Evolutionary conservation across 2,329 filamentous ascomycete species (phyloP).

Genomic region (Aspergillus unguis): DNA sequence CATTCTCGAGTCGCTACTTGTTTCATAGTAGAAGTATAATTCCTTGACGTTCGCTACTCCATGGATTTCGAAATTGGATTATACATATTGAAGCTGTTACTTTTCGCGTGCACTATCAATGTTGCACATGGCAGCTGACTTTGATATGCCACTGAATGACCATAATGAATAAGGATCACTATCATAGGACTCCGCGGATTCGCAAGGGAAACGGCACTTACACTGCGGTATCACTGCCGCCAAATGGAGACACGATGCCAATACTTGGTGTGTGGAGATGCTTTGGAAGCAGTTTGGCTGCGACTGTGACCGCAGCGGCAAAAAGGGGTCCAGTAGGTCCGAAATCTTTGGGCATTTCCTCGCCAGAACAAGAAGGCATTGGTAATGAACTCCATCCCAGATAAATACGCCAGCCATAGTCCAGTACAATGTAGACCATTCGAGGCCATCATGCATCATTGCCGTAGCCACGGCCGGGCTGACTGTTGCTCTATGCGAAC

Average conservation of each 20-base stretch:
- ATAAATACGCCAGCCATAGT: slow-evolving; percentile 12
- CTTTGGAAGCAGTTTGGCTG: slow-evolving; percentile 65
- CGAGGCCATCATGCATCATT: slow-evolving; percentile 13
- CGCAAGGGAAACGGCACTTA: slow-evolving; percentile 24
- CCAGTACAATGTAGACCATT: slow-evolving; percentile 13
- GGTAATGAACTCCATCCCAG: slow-evolving; percentile 7
- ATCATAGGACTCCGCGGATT: background rate
- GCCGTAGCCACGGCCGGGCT: slow-evolving; percentile 13
- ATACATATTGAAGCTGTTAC: no score
- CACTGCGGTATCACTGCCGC: slow-evolving; percentile 62
- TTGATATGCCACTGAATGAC: no score
- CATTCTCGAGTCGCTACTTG: no score
- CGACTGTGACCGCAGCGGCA: slow-evolving; percentile 64
- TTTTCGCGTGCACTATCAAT: no score
- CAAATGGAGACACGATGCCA: slow-evolving; percentile 69
- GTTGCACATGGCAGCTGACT: no score
- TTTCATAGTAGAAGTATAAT: no score
- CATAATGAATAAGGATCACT: no score
- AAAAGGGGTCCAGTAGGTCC: slow-evolving; percentile 63
- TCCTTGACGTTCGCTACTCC: no score
- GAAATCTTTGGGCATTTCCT: slow-evolving; percentile 7
- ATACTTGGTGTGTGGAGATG: slow-evolving; percentile 69
- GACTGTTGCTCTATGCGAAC: slow-evolving; percentile 9
- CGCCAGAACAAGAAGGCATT: slow-evolving; percentile 11
- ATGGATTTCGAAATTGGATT: no score